These are phyloP conservation scores for Brassica napus DNA, from an alignment of 345 rosid species.

Conservation along the genomic window DNA sequence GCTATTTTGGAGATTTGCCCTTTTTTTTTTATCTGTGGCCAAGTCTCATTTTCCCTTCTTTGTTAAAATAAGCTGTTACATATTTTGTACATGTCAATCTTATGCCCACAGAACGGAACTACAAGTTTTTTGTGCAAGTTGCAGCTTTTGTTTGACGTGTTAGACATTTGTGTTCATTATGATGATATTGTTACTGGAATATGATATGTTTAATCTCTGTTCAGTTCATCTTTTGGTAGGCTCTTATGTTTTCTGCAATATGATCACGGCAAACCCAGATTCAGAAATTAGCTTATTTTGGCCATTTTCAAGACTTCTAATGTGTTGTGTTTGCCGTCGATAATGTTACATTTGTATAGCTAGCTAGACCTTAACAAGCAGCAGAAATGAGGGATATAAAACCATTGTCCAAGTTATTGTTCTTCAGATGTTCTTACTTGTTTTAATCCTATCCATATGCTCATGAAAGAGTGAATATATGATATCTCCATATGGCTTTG, in stretches of 20 bases:
- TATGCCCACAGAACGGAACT: too few relatives aligned
- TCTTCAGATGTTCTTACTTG: slow-evolving; percentile 7
- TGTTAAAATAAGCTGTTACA: too few relatives aligned
- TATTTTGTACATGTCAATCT: too few relatives aligned
- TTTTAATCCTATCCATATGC: background rate
- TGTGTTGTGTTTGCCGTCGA: background rate
- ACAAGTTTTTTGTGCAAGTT: too few relatives aligned
- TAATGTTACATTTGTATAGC: background rate
- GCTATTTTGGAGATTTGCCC: too few relatives aligned
- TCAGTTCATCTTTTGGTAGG: background rate
- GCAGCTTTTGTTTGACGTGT: too few relatives aligned
- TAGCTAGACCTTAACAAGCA: background rate
- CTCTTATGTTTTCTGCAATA: background rate
- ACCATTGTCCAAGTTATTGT: background rate
- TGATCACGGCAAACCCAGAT: background rate
- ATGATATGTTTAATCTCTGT: background rate
- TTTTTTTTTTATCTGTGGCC: too few relatives aligned
- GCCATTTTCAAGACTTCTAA: background rate
- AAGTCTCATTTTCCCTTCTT: too few relatives aligned
- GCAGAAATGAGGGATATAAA: background rate
- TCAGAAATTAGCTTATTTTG: background rate
- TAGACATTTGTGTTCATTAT: too few relatives aligned
- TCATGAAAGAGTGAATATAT: background rate
- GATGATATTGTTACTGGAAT: too few relatives aligned
- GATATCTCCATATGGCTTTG: slow-evolving; percentile 5